Evolutionary conservation across 805 yeast genomes (phyloP), one percentile per base, ranked within the genome.

Genomic region (Maudiozyma serrabonitensis): DNA sequence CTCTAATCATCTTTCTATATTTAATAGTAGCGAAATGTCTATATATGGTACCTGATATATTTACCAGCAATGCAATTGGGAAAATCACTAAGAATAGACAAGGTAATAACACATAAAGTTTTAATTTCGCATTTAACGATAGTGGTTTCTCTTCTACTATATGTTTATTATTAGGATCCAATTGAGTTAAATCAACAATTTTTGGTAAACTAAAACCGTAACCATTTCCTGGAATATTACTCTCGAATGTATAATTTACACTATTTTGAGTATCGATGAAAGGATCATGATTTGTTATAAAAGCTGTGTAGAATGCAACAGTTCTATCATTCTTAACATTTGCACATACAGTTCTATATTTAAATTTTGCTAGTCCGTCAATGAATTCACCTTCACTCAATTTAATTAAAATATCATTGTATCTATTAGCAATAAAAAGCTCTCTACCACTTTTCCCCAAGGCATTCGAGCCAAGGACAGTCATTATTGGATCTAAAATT

Each of bases 271-370:
- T 68, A n/a, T 70, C 68, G 35, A 80, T 81, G 62, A 88, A 89
- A 1, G 96, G 95, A 49, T 86, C 80, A 52, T 74, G 76, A 31
- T 81, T 74, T 3, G 91, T 74, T 50, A 91, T 83, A 64, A 73
- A 89, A 0, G 95, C 75, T 0, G 97, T 87, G 68, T 80, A 86
- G 64, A 88, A 91, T 15, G 91, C 83, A 7, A 90, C 98, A 0
- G 95, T 79, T 51, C 96, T 73, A 66, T 90, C 98, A 60, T 86
- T 82, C 49, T 81, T 74, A 23, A 83, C 75, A 66, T 91, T 90
- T 9, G 96, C 89, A 50, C 88, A 70, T 2, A 80, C 62, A 3
- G 78, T 69, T 48, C 84, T 74, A 49, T 75, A 72, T 52, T 79
- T 68, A 63, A 90, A 90, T 50, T 57, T 60, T 11, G 59, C 50